A percentile compares a stretch with the other conserved stretches of the same genome.
Evolutionary conservation across 2,329 filamentous ascomycete genomes (phyloP).

Genomic region (Fusarium vanettenii): DNA sequence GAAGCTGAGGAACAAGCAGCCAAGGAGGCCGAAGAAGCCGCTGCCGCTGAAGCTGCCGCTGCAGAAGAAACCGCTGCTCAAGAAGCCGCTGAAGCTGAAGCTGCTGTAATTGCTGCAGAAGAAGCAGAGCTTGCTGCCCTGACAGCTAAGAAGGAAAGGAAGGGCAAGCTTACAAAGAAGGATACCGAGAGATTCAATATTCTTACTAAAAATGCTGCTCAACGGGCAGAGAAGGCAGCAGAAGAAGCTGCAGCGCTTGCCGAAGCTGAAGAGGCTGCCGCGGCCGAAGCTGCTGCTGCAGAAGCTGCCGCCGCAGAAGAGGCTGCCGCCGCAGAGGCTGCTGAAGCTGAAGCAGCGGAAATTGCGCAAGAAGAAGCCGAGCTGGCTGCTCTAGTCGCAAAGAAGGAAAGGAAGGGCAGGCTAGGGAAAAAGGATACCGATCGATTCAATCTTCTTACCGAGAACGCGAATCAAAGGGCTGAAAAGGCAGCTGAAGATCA

Average conservation of each 20-base stretch:
- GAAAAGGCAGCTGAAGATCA: constrained; percentile 33
- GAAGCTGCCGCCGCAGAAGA: constrained; percentile 25
- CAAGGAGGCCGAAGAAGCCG: constrained; percentile 11
- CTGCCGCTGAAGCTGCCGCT: constrained; percentile 19
- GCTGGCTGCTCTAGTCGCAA: constrained; percentile 27
- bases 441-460: constrained; percentile 32
- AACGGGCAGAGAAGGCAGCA: constrained; percentile 35
- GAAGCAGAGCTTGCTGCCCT: constrained; percentile 43
- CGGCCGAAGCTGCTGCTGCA: constrained; percentile 9
- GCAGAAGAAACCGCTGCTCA: constrained; percentile 19
- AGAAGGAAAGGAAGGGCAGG: constrained; percentile 37
- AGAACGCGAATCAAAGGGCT: constrained; percentile 29
- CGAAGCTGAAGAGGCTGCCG: constrained; percentile 11
- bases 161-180: constrained; percentile 43
- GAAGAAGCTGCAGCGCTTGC: constrained; percentile 7
- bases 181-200: constrained; percentile 45
- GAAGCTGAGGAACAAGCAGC: constrained; percentile 29
- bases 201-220: constrained; percentile 36
- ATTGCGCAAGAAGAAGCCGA: constrained; percentile 39
- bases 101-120: constrained; percentile 33
- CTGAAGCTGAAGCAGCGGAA: constrained; percentile 46
- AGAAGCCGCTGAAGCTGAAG: constrained; percentile 35
- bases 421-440: constrained; percentile 39
- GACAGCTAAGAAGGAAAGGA: constrained; percentile 51
- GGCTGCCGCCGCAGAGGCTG: constrained; percentile 31